Conservation (phyloP, 768 basidiomycete species). For the Lactifluus hygrophoroides region DNA sequence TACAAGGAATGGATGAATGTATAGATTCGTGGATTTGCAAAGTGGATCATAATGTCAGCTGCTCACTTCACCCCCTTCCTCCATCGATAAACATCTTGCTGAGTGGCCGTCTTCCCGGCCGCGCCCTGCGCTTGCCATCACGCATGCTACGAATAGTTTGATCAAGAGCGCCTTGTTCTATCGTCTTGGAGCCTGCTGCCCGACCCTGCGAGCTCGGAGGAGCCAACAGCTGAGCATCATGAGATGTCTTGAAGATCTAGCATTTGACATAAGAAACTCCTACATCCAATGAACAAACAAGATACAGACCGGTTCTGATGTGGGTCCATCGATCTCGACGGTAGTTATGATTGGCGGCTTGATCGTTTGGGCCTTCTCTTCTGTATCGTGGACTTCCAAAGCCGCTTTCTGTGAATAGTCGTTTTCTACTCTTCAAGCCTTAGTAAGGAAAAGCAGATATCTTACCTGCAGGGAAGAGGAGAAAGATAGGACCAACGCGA, state of each 20-base stretch:
- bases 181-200: constrained; percentile 40
- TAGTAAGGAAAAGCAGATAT: constrained; percentile 11
- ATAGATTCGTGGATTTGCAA: background rate
- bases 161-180: constrained; percentile 75
- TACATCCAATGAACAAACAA: background rate
- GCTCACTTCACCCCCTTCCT: constrained; percentile 25
- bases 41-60: background rate
- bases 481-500: constrained; percentile 65
- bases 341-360: constrained; percentile 11
- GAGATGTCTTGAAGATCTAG: constrained; percentile 38
- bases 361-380: constrained; percentile 20
- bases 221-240: constrained; percentile 24
- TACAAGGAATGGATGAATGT: background rate
- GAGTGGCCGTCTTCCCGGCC: constrained; percentile 42
- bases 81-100: constrained; percentile 82
- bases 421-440: background rate
- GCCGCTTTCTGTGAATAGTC: constrained; percentile 53
- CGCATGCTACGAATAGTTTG: constrained; percentile 77
- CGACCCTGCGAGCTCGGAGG: constrained; percentile 34
- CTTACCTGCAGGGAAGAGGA: constrained; percentile 60
- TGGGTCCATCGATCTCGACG: constrained; percentile 7
- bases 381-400: constrained; percentile 51
- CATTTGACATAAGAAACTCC: background rate
- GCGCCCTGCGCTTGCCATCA: constrained; percentile 48
- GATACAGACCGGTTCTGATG: constrained; percentile 12